A percentile compares a stretch with the other conserved stretches of the same genome.
phyloP scores from a whole-genome alignment of 495 filamentous ascomycete species.

The Eremomyces bilateralis region DNA sequence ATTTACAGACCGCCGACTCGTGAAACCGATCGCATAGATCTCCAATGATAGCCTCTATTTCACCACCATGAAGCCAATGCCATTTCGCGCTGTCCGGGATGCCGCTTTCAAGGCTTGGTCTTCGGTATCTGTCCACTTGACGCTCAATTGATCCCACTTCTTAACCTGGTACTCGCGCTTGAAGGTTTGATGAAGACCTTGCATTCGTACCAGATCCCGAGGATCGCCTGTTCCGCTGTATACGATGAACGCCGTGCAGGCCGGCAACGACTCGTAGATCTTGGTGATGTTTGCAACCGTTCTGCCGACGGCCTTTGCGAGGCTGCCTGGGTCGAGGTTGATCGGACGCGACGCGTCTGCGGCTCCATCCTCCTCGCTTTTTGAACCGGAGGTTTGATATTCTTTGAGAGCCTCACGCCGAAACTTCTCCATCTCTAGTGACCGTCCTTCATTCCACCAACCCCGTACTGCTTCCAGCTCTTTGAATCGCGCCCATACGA shows the following conservation, averaged over 20 bases:
- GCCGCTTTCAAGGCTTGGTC: constrained; percentile 58
- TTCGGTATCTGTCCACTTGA: constrained; percentile 82
- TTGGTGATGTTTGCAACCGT: constrained; percentile 36
- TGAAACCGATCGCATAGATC: too few relatives aligned
- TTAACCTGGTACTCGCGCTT: constrained; percentile 54
- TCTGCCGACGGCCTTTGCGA: constrained; percentile 25
- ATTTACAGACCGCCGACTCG: too few relatives aligned
- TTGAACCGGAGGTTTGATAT: not conserved
- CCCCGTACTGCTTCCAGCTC: constrained; percentile 63
- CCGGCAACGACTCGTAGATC: constrained; percentile 56
- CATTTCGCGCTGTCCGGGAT: constrained; percentile 43
- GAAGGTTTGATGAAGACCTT: constrained; percentile 48
- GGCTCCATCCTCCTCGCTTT: too few relatives aligned
- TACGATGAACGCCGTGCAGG: constrained; percentile 70
- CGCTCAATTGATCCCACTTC: constrained; percentile 71
- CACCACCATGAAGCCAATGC: constrained; percentile 63
- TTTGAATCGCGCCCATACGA: constrained; percentile 73
- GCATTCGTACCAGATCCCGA: constrained; percentile 48
- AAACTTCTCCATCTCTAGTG: constrained; percentile 10
- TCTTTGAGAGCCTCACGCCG: constrained; percentile 4
- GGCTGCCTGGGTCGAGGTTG: constrained; percentile 10
- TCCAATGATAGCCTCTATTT: constrained; percentile 30
- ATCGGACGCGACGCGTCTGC: constrained; percentile 11
- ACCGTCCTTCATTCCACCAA: constrained; percentile 43
- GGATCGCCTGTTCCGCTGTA: constrained; percentile 82